A percentile compares a stretch with the other conserved stretches of the same genome.
Conservation (phyloP, 441 rosid species). For the Bocquillonia castaneifolia region DNA sequence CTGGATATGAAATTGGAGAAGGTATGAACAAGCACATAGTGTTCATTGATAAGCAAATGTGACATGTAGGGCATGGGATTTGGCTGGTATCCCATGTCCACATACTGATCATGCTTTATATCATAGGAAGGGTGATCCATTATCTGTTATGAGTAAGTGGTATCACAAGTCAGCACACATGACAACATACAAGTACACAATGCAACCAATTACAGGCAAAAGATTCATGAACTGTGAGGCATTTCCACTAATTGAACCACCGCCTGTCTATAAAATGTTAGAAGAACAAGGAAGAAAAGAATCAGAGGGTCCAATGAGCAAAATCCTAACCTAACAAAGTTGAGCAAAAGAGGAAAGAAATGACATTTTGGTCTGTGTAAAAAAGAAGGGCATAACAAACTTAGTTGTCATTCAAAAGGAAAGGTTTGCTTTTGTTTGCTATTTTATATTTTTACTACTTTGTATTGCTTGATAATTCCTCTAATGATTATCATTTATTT, state of each 20-base stretch:
- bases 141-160: not conserved
- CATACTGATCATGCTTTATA: not conserved
- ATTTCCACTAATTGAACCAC: not conserved
- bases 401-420: too few relatives aligned
- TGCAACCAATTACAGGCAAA: not conserved
- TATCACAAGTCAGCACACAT: not conserved
- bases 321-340: too few relatives aligned
- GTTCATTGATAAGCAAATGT: not conserved
- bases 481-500: too few relatives aligned
- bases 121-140: not conserved
- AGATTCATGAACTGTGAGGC: not conserved
- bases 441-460: too few relatives aligned
- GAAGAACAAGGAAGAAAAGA: not conserved
- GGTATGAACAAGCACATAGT: not conserved
- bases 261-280: not conserved
- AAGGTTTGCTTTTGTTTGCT: too few relatives aligned
- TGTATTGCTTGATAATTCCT: too few relatives aligned
- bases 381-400: too few relatives aligned
- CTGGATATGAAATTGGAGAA: not conserved
- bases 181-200: not conserved
- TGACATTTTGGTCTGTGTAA: too few relatives aligned
- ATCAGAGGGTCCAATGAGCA: not conserved
- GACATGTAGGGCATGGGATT: not conserved
- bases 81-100: not conserved
- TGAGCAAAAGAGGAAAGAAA: too few relatives aligned